Evolutionary conservation across 2,329 filamentous ascomycete genomes (phyloP), one percentile per base, ranked within the genome.

Genomic region (Calycina marina): DNA sequence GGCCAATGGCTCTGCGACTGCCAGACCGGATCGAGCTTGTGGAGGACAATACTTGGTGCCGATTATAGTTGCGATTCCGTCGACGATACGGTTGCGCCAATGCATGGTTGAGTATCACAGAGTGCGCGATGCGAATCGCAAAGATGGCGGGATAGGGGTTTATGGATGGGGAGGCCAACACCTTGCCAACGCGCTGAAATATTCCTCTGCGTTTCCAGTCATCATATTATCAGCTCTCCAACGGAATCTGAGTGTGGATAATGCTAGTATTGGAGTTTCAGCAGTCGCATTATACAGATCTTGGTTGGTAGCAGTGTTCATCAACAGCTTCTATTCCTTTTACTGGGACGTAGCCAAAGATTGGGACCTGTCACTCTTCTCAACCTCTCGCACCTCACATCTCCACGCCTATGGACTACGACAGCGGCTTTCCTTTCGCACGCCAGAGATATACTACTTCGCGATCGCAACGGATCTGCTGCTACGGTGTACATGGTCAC

Each of bases 311-410:
- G 78, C 78, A 26, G 79, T 83, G 17, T 61, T 84, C 18, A 51
- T 90, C 47, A 94, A 98, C 56, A 92, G 83, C 10, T 63, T 80
- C 27, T 98, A 93, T 59, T 85, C 80, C n/a, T 96, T 96, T 61
- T 98, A 90, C 64, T 98, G 90, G 90, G 90, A 98, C 49, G 75
- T 96, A 17, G 69, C 83, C 34, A 90, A 86, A 60, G 90, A 98
- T 62, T 98, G 90, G 90, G 90, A 96, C 51, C 65, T 98, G 40
- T 82, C 79, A 0, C 65, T 96, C 10, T 81, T 96, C 50, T 71
- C 77, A 3, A 63, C 64, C 42, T 64, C 28, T 13, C 22, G 13
- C 18, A 10, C 14, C 16, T 27, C 18, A 12, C 27, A 30, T n/a
- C 20, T 22, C 14, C 16, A 32, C 16, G 12, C 31, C 9, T 30